Conservation (phyloP, 2,329 filamentous ascomycete genomes). For the Epichloe sylvatica region DNA sequence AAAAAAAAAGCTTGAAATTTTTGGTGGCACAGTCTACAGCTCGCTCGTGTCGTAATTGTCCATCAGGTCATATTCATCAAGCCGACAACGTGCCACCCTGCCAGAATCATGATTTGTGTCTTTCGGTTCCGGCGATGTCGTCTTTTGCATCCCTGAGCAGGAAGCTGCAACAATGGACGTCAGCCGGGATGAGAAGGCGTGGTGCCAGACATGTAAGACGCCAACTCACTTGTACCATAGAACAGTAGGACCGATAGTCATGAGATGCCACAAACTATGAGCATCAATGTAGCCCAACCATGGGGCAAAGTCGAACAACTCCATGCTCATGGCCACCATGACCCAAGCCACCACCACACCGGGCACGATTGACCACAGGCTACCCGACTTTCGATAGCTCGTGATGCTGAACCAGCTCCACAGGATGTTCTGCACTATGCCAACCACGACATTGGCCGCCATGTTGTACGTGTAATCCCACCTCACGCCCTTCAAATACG, state of each 20-base stretch:
- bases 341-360: slow-evolving; percentile 87
- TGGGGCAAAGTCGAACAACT: slow-evolving; percentile 92
- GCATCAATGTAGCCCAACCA: slow-evolving; percentile 73
- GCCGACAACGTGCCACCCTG: neutral
- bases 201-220: neutral
- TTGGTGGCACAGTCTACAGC: no score
- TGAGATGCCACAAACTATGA: slow-evolving; percentile 89
- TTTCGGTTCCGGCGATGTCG: slow-evolving; percentile 54
- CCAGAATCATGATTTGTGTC: slow-evolving; percentile 46
- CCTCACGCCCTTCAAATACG: slow-evolving; percentile 67
- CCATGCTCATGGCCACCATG: slow-evolving; percentile 84
- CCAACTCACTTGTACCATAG: slow-evolving; percentile 88
- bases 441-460: slow-evolving; percentile 77
- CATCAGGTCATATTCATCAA: no score
- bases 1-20: no score
- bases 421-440: slow-evolving; percentile 64
- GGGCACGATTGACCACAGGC: slow-evolving; percentile 77
- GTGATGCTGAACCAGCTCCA: slow-evolving; percentile 76
- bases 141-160: slow-evolving; percentile 73
- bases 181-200: neutral
- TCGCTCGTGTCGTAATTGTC: no score
- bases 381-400: slow-evolving; percentile 56
- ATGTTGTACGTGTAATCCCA: slow-evolving; percentile 99
- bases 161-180: slow-evolving; percentile 44
- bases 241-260: slow-evolving; percentile 74